Conservation (phyloP, 2,329 filamentous ascomycete genomes). For the Celoporthe dispersa region DNA sequence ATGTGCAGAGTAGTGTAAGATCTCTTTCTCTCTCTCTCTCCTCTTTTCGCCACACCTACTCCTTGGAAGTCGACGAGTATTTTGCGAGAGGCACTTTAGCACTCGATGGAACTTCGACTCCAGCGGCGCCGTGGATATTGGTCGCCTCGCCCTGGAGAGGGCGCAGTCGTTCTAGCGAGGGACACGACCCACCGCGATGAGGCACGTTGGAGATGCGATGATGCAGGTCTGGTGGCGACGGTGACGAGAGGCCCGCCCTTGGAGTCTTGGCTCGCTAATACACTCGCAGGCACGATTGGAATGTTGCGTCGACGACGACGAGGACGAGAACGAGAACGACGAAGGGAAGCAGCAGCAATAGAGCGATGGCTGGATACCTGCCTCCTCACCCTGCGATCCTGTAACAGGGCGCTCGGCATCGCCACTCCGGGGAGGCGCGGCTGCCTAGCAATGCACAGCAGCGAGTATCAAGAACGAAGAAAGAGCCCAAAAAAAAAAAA, state of each 20-base stretch:
- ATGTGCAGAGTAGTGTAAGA: neutral
- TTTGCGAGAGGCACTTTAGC: neutral
- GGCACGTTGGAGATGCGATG: neutral
- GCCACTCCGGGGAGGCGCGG: neutral
- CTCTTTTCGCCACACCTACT: too few species aligned
- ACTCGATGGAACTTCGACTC: neutral
- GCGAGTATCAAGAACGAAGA: neutral
- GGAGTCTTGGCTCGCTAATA: neutral
- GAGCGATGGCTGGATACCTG: neutral
- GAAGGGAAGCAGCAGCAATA: neutral
- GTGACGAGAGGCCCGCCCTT: neutral
- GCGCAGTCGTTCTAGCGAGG: neutral
- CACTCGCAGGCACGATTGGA: neutral
- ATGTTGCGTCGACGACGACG: neutral
- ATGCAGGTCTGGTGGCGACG: neutral
- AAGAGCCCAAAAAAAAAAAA: neutral
- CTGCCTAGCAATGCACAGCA: too few species aligned
- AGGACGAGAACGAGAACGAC: neutral
- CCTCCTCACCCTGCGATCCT: neutral
- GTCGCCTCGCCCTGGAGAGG: neutral
- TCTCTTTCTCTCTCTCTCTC: neutral
- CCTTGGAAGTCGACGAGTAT: neutral
- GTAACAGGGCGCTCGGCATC: neutral
- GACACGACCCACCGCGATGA: neutral
- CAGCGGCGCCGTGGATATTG: neutral